Conservation (phyloP, 2,329 filamentous ascomycete species). For the Botrytis paeoniae region DNA sequence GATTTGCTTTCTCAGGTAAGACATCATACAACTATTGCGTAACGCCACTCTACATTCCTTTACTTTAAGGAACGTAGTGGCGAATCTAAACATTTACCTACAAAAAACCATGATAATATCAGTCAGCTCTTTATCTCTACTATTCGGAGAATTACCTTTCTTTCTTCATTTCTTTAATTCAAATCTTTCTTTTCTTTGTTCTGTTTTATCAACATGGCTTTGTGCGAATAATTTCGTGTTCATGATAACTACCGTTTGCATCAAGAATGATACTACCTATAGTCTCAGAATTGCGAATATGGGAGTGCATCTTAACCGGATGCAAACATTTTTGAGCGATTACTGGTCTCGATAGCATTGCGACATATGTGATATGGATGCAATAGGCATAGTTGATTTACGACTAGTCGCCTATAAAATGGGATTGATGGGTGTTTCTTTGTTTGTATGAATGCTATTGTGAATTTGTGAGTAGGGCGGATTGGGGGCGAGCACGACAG, state of each 20-base stretch:
- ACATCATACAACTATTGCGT: neutral
- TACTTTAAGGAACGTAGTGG: neutral
- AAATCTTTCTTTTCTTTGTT: slow-evolving; percentile 1
- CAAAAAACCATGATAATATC: neutral
- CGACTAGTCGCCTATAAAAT: slow-evolving; percentile 23
- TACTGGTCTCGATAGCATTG: slow-evolving; percentile 14
- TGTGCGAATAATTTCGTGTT: neutral
- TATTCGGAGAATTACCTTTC: slow-evolving; percentile 4
- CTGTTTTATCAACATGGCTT: neutral
- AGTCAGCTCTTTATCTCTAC: slow-evolving; percentile 1
- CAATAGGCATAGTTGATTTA: slow-evolving; percentile 20
- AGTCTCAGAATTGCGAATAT: slow-evolving; percentile 3
- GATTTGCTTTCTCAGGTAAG: neutral
- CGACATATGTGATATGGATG: slow-evolving; percentile 12
- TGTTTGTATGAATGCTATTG: slow-evolving; percentile 13
- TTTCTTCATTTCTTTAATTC: neutral
- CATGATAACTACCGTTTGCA: slow-evolving; percentile 10
- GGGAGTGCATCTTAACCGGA: neutral
- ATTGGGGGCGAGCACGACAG: slow-evolving; percentile 22
- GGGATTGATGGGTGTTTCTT: slow-evolving; percentile 19
- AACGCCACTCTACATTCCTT: slow-evolving; percentile 6
- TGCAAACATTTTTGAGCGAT: slow-evolving; percentile 13
- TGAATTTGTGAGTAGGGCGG: slow-evolving; percentile 18
- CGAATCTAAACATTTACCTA: neutral
- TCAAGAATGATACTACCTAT: slow-evolving; percentile 12